Percentiles rank a stretch among this genome's conserved stretches.
These are phyloP conservation scores for Vitis hybrid DNA, from an alignment of 177 flowering plant genomes.

Conservation along the genomic window DNA sequence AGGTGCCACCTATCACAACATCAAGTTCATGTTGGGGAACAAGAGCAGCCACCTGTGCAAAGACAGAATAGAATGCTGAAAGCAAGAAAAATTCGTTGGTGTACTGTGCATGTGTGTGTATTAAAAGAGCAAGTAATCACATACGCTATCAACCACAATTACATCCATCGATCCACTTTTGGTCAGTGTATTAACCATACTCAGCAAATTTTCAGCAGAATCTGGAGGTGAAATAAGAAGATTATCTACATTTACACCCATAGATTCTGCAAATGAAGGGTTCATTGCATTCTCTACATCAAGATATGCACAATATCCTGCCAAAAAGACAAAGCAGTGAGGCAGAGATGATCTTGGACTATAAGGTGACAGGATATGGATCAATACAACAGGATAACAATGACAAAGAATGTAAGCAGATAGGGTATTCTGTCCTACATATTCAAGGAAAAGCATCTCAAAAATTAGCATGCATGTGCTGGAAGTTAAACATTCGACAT, in stretches of 20 bases:
- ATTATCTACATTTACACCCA: constrained; percentile 67
- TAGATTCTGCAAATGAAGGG: constrained; percentile 63
- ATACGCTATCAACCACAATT: constrained; percentile 89
- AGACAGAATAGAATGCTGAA: constrained; percentile 9
- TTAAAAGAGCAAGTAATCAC: constrained; percentile 18
- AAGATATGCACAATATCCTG: constrained; percentile 91
- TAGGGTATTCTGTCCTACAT: neutral
- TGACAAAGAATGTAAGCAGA: neutral
- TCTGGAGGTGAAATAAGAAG: constrained; percentile 72
- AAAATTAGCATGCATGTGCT: too few species aligned
- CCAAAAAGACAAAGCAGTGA: constrained; percentile 10
- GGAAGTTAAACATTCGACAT: too few species aligned
- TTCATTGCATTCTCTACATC: constrained; percentile 89
- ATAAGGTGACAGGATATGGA: neutral
- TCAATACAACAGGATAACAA: neutral
- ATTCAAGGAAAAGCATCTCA: too few species aligned
- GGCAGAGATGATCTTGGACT: neutral
- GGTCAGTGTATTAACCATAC: constrained; percentile 64
- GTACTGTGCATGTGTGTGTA: too few species aligned
- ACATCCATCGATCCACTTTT: constrained; percentile 81
- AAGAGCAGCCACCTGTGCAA: constrained; percentile 83
- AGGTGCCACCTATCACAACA: constrained; percentile 21
- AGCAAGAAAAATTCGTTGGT: neutral
- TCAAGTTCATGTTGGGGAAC: constrained; percentile 76
- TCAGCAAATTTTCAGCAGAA: constrained; percentile 78